A percentile compares a stretch with the other conserved stretches of the same genome.
phyloP scores from a whole-genome alignment of 1,284 basidiomycete genomes.

The Afroboletus lepidellus region DNA sequence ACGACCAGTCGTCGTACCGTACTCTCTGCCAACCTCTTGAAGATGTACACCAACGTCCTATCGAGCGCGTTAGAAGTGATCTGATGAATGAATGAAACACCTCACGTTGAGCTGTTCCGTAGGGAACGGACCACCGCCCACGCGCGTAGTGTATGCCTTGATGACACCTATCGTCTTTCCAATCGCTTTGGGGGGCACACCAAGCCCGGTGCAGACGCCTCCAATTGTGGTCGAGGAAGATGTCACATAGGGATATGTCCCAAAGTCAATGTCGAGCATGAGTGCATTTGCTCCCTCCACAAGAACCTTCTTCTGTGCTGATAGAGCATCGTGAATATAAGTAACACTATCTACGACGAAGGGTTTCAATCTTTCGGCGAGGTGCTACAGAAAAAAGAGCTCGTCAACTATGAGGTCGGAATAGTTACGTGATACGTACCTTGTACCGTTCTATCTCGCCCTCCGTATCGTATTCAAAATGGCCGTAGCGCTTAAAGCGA shows the following conservation, averaged over 20 bases:
- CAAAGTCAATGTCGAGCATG: constrained; percentile 98
- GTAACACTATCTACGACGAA: constrained; percentile 87
- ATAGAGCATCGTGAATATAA: constrained; percentile 82
- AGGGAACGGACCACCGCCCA: constrained; percentile 97
- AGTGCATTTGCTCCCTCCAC: constrained; percentile 98
- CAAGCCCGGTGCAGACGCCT: constrained; percentile 94
- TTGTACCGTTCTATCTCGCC: constrained; percentile 93
- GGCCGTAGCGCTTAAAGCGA: constrained; percentile 95
- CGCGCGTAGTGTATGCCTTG: constrained; percentile 97
- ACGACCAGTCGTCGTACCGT: constrained; percentile 90
- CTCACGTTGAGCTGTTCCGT: constrained; percentile 89
- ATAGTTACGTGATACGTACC: constrained; percentile 40
- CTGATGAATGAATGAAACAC: constrained; percentile 9
- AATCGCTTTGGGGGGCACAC: constrained; percentile 87
- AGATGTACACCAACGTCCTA: constrained; percentile 83
- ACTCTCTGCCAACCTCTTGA: constrained; percentile 93
- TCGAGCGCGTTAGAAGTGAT: background rate
- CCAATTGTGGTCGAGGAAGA: constrained; percentile 92
- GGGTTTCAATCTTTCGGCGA: constrained; percentile 85
- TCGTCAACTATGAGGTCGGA: background rate
- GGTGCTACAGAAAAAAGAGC: constrained; percentile 45
- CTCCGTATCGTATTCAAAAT: constrained; percentile 99
- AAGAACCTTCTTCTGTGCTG: constrained; percentile 76
- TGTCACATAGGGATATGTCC: constrained; percentile 97
- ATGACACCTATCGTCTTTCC: constrained; percentile 89